Conservation (phyloP, 257 asterid genomes). For the Plantago major region DNA sequence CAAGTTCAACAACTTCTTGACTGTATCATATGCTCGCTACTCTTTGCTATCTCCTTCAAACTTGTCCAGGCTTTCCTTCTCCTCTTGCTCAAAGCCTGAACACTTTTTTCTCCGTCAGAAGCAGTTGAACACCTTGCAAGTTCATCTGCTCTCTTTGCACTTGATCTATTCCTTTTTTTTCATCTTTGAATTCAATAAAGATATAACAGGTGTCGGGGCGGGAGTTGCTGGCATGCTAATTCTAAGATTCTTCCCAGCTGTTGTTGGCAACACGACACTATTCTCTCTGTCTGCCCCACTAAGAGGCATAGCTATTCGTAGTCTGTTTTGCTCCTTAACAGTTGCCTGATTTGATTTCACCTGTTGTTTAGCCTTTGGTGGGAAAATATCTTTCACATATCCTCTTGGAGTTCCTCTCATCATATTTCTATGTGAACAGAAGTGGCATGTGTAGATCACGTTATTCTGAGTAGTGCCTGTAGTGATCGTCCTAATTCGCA, state of each 20-base stretch:
- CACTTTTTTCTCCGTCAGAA: constrained; percentile 24
- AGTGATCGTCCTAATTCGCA: constrained; percentile 57
- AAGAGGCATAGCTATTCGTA: constrained; percentile 5
- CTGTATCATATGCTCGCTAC: constrained; percentile 31
- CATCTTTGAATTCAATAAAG: constrained; percentile 54
- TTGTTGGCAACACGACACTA: constrained; percentile 25
- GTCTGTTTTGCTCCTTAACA: constrained; percentile 14
- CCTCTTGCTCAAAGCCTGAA: constrained; percentile 38
- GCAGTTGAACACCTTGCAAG: constrained; percentile 15
- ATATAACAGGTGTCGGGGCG: constrained; percentile 12
- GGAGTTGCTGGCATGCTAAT: constrained; percentile 43
- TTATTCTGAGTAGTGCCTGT: too few species aligned
- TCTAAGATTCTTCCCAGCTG: constrained; percentile 23
- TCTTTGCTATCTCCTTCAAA: constrained; percentile 61
- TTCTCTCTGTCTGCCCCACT: constrained; percentile 12
- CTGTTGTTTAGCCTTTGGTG: too few species aligned
- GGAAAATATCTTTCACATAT: too few species aligned
- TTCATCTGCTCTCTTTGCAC: constrained; percentile 34
- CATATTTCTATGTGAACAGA: too few species aligned
- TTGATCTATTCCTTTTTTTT: constrained; percentile 29
- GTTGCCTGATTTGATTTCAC: too few species aligned
- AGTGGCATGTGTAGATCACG: constrained; percentile 61
- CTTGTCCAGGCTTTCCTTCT: constrained; percentile 64
- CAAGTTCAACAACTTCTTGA: constrained; percentile 27
- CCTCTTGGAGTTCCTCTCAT: too few species aligned